Percentiles rank a stretch among this genome's conserved stretches.
Conservation (phyloP, 1,284 basidiomycete genomes). For the Puccinia horiana region DNA sequence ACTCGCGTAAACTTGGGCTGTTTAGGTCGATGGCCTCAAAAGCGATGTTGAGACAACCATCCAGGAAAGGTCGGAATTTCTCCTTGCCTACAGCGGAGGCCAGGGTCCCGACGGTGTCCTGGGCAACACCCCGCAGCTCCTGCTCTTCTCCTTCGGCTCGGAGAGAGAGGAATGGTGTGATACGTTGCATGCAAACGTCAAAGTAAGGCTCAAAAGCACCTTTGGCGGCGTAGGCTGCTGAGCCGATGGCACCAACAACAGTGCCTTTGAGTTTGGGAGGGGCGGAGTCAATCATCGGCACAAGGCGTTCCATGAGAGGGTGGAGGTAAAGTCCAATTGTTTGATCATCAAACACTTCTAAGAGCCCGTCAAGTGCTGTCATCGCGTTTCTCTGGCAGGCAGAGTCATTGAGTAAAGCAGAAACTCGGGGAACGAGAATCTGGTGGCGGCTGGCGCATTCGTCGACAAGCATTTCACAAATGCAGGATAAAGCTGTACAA, state of each 20-base stretch:
- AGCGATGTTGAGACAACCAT: slow-evolving; percentile 91
- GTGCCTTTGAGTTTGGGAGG: slow-evolving; percentile 86
- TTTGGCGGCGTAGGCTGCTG: slow-evolving; percentile 96
- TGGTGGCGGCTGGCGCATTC: slow-evolving; percentile 83
- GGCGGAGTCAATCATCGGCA: slow-evolving; percentile 81
- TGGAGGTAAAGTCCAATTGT: slow-evolving; percentile 86
- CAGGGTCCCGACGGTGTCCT: slow-evolving; percentile 97
- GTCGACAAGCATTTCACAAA: slow-evolving; percentile 97
- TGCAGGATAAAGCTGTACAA: slow-evolving; percentile 89
- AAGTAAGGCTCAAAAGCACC: slow-evolving; percentile 92
- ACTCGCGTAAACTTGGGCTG: slow-evolving; percentile 85
- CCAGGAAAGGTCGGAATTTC: slow-evolving; percentile 90
- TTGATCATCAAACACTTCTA: slow-evolving; percentile 88
- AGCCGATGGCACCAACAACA: slow-evolving; percentile 96
- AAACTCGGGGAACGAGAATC: slow-evolving; percentile 77
- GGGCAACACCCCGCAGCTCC: slow-evolving; percentile 94
- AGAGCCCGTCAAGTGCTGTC: slow-evolving; percentile 91
- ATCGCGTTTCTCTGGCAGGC: slow-evolving; percentile 88
- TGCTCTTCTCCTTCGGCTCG: slow-evolving; percentile 81
- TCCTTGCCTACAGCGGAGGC: slow-evolving; percentile 96
- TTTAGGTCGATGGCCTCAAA: slow-evolving; percentile 87
- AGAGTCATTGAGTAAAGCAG: slow-evolving; percentile 75
- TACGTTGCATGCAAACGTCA: slow-evolving; percentile 82
- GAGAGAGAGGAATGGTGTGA: slow-evolving; percentile 80
- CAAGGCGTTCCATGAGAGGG: slow-evolving; percentile 92